A percentile compares a stretch with the other conserved stretches of the same genome.
Conservation (phyloP, 305 asterid genomes). For the Fraxinus platypoda region DNA sequence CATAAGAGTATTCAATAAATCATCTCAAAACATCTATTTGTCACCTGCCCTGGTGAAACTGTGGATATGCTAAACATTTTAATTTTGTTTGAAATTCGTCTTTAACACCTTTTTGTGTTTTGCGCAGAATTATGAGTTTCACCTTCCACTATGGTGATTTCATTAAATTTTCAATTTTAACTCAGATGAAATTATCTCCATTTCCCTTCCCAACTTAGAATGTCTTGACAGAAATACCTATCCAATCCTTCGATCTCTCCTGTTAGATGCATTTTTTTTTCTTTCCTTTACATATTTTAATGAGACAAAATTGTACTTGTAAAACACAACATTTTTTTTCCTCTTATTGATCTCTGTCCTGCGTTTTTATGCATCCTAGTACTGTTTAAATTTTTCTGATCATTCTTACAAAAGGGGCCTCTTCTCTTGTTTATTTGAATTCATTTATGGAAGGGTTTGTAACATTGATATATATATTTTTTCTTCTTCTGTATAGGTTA, state of each 20-base stretch:
- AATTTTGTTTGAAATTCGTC: not conserved
- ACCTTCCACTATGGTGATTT: not conserved
- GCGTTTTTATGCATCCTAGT: not conserved
- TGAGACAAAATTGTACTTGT: not conserved
- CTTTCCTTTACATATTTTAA: not conserved
- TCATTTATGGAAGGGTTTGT: not conserved
- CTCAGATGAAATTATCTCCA: not conserved
- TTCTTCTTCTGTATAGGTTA: conserved; percentile 54
- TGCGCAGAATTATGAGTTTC: not conserved
- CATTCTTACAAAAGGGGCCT: not conserved
- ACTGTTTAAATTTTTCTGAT: not conserved
- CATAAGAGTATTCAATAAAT: not conserved
- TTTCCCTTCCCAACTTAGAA: not conserved
- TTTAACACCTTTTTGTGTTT: not conserved
- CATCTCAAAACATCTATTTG: not conserved
- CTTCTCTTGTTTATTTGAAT: not conserved
- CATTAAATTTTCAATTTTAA: not conserved
- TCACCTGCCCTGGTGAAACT: not conserved
- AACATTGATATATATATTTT: conserved; percentile 2
- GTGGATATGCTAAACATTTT: not conserved
- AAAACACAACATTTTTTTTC: not conserved
- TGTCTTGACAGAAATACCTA: not conserved
- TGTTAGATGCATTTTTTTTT: not conserved
- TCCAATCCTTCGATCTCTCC: not conserved
- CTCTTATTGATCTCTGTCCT: not conserved